phyloP scores from a whole-genome alignment of 306 rosid genomes.

The Oemleria cerasiformis region DNA sequence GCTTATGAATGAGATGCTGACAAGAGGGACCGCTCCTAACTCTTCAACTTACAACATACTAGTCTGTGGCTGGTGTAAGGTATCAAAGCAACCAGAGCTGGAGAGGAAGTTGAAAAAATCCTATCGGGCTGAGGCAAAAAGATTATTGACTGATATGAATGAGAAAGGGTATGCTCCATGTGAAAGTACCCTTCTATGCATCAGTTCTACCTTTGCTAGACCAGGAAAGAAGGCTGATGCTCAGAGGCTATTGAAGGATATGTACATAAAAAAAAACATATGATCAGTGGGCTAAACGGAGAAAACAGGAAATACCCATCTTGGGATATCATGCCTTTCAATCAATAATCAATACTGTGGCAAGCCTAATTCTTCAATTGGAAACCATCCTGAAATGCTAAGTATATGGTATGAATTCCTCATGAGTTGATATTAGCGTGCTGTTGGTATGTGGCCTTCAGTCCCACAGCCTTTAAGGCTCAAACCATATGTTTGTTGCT shows the following conservation, averaged over 20 bases:
- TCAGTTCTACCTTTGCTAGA: conserved; percentile 62
- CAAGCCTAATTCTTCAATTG: neutral
- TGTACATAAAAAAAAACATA: conserved; percentile 40
- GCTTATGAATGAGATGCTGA: conserved; percentile 82
- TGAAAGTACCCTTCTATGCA: conserved; percentile 47
- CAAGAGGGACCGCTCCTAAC: conserved; percentile 64
- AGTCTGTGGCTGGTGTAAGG: conserved; percentile 77
- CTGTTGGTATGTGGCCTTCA: neutral
- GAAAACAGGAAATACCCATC: conserved; percentile 16
- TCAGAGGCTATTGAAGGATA: conserved; percentile 52
- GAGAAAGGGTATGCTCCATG: conserved; percentile 68
- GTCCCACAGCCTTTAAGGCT: neutral
- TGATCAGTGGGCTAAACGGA: conserved; percentile 32
- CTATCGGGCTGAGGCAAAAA: conserved; percentile 70
- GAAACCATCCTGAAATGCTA: neutral
- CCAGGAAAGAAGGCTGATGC: conserved; percentile 72
- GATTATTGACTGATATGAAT: conserved; percentile 62
- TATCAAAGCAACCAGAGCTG: conserved; percentile 58
- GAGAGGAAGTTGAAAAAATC: conserved; percentile 46
- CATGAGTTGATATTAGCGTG: neutral
- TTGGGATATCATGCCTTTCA: neutral
- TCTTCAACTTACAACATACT: conserved; percentile 81
- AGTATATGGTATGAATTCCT: neutral
- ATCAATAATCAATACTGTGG: neutral
- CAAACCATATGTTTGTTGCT: too few relatives aligned